A percentile compares a stretch with the other conserved stretches of the same genome.
Conservation (phyloP, 2,329 filamentous ascomycete species). For the Pseudogymnoascus sp. region DNA sequence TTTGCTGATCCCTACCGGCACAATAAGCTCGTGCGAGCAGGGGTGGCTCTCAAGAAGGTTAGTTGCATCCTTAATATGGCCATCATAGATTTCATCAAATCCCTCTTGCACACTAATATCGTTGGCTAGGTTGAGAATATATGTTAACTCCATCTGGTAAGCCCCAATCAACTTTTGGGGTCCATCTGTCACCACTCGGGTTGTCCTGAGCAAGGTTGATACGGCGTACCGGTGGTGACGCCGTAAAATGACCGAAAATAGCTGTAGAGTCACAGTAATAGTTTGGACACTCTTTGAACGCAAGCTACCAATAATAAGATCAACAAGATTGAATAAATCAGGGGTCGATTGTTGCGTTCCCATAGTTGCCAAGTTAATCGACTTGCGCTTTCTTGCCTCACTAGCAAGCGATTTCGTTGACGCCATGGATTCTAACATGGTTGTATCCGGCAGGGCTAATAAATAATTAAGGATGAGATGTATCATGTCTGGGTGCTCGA, state of each 20-base stretch:
- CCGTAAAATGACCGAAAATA: constrained; percentile 78
- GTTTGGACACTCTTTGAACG: constrained; percentile 82
- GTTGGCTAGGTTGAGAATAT: constrained; percentile 61
- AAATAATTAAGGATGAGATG: constrained; percentile 91
- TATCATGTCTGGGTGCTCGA: constrained; percentile 90
- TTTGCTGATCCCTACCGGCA: constrained; percentile 53
- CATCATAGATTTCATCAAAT: constrained; percentile 66
- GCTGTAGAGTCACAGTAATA: constrained; percentile 77
- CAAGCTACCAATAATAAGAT: constrained; percentile 80
- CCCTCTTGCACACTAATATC: constrained; percentile 61
- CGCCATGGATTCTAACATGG: constrained; percentile 37
- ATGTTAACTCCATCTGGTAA: constrained; percentile 67
- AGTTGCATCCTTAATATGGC: constrained; percentile 64
- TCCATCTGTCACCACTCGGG: constrained; percentile 46
- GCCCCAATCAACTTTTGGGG: constrained; percentile 63
- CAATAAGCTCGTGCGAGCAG: constrained; percentile 63
- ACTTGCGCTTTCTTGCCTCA: constrained; percentile 74
- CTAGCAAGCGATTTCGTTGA: constrained; percentile 41
- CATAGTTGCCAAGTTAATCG: constrained; percentile 76
- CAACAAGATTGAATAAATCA: constrained; percentile 84
- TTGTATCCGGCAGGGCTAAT: constrained; percentile 64
- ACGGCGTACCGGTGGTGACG: constrained; percentile 84
- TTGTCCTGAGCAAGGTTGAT: constrained; percentile 65
- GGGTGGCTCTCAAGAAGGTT: constrained; percentile 63
- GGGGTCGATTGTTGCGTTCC: constrained; percentile 72